Base-by-base conservation (phyloP, 192 early-diverging fungal genomes). In the Dissophora globulifera region DNA sequence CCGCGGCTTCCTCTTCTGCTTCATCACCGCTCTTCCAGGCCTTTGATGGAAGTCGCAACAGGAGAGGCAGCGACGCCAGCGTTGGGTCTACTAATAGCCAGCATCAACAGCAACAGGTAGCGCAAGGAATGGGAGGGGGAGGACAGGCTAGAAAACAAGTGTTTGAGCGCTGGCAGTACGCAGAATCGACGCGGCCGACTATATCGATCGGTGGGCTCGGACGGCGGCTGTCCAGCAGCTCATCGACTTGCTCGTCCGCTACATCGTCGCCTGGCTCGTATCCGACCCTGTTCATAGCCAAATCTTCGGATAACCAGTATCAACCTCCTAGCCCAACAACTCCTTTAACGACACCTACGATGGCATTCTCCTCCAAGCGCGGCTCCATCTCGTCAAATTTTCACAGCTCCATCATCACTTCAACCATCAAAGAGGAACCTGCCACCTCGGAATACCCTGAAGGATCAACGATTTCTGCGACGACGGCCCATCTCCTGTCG, bases 111-210 rank as follows among this genome's bases (percentile, higher is more conserved):
- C 52, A 17, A 4, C 26, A n/a, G n/a, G n/a, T n/a, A n/a, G n/a
- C n/a, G n/a, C n/a, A n/a, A n/a, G n/a, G n/a, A n/a, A n/a, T n/a
- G n/a, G n/a, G n/a, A n/a, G n/a, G 13, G 35, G 35, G 35, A 9
- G 35, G 35, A 38, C 7, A 6, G 13, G 35, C 35, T 9, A 38
- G 35, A 38, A 38, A 38, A 10, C 55, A 62, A 12, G 51, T 62
- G 11, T 64, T 61, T 59, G 61, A 74, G 30, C 53, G 56, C 16
- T 64, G 62, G 62, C 69, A 63, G 25, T 54, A 63, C 16, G 8
- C 25, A 10, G 61, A 64, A 19, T 20, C 62, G 5, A 63, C 40
- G 10, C 22, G 71, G 6, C 71, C 62, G 0, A 48, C 56, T 0
- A 50, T 75, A 0, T 76, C 72, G 15, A 56, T 62, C 6, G 64